These are phyloP conservation scores for Penicillium psychrofluorescens DNA, from an alignment of 495 filamentous ascomycete species.

Conservation along the genomic window DNA sequence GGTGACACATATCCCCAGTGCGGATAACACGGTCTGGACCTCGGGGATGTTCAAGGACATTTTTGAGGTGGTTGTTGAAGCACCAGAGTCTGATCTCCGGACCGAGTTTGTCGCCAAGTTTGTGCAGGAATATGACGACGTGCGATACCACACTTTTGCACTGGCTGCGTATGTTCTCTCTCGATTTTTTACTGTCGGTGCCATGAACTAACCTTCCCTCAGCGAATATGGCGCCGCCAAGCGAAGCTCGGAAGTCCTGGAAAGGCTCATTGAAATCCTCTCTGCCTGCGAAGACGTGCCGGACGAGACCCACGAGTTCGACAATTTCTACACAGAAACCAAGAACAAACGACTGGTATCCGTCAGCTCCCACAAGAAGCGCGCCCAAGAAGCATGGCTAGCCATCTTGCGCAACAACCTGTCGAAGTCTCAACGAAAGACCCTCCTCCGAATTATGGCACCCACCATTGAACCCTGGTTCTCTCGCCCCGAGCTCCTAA, in stretches of 20 bases:
- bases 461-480: conserved; percentile 82
- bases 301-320: conserved; percentile 51
- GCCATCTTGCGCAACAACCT: conserved; percentile 57
- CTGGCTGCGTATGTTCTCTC: conserved; percentile 54
- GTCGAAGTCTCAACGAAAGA: conserved; percentile 70
- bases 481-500: conserved; percentile 73
- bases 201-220: conserved; percentile 18
- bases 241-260: conserved; percentile 33
- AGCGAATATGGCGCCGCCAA: conserved; percentile 28
- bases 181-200: conserved; percentile 3
- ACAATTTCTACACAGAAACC: conserved; percentile 65
- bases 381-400: conserved; percentile 79
- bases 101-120: conserved; percentile 71
- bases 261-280: conserved; percentile 55
- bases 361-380: conserved; percentile 38
- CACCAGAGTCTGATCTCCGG: conserved; percentile 47
- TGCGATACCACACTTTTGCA: conserved; percentile 73
- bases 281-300: conserved; percentile 58
- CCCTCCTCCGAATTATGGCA: conserved; percentile 64
- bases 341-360: conserved; percentile 45
- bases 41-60: conserved; percentile 54
- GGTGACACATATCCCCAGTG: conserved; percentile 50
- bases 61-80: conserved; percentile 54
- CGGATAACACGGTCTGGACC: conserved; percentile 58
- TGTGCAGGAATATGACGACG: conserved; percentile 71